Percentiles rank a stretch among this genome's conserved stretches.
Conservation (phyloP, 176 grass and related monocot genomes). For the Tuctoria greenei region DNA sequence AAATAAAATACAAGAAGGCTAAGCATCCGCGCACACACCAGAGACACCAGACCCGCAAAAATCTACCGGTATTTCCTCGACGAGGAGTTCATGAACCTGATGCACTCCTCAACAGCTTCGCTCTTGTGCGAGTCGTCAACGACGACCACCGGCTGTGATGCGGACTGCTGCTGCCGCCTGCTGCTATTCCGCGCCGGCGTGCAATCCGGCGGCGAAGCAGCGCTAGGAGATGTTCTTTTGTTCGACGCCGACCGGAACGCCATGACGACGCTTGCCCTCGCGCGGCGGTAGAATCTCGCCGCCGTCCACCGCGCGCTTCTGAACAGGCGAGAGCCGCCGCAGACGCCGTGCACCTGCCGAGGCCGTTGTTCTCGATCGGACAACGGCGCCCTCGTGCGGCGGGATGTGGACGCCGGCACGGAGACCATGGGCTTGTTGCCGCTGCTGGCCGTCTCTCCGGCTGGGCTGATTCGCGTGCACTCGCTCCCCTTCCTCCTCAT, state of each 20-base stretch:
- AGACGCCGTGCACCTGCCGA: slow-evolving; percentile 19
- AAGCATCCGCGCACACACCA: slow-evolving; percentile 34
- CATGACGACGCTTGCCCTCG: slow-evolving; percentile 38
- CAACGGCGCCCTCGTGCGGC: slow-evolving; percentile 3
- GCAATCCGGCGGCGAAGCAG: slow-evolving; percentile 47
- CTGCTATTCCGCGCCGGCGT: slow-evolving; percentile 56
- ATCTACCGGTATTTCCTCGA: slow-evolving; percentile 80
- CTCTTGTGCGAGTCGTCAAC: slow-evolving; percentile 76
- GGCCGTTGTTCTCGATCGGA: slow-evolving; percentile 9
- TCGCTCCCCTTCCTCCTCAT: slow-evolving; percentile 62
- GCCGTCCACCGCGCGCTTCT: slow-evolving; percentile 57
- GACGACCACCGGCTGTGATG: neutral
- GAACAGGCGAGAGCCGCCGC: slow-evolving; percentile 53
- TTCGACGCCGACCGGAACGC: slow-evolving; percentile 40
- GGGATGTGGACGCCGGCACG: slow-evolving; percentile 28
- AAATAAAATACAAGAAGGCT: slow-evolving; percentile 36
- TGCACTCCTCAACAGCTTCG: slow-evolving; percentile 92
- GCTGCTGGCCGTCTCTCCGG: slow-evolving; percentile 50
- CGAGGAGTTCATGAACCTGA: slow-evolving; percentile 97
- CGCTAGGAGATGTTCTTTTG: slow-evolving; percentile 28
- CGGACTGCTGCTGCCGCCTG: slow-evolving; percentile 19
- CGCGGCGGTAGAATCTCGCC: slow-evolving; percentile 51
- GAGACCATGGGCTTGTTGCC: slow-evolving; percentile 45
- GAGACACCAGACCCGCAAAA: neutral
- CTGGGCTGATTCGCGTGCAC: slow-evolving; percentile 51